Evolutionary conservation across 345 rosid species (phyloP).

Genomic region (Hibiscus tridactylites): DNA sequence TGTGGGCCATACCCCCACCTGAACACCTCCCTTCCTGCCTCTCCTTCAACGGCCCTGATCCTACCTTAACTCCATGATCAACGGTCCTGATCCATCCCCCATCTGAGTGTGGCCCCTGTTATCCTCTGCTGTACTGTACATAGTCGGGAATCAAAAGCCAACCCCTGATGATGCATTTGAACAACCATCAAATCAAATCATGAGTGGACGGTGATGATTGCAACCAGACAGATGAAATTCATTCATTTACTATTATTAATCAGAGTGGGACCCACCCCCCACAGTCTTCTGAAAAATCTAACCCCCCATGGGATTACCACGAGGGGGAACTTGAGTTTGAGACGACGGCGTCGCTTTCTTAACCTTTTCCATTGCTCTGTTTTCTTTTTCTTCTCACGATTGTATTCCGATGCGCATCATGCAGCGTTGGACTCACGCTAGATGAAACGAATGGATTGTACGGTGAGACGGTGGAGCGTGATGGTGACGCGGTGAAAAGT

Average conservation of each 20-base stretch:
- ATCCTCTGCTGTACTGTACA: slow-evolving; percentile 15
- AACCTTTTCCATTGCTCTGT: slow-evolving; percentile 17
- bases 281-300: slow-evolving; percentile 9
- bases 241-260: not conserved
- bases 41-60: slow-evolving; percentile 15
- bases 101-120: slow-evolving; percentile 6
- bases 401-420: not conserved
- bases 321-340: not conserved
- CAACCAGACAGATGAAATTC: slow-evolving; percentile 38
- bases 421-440: not conserved
- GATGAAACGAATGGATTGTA: not conserved
- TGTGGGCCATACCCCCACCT: slow-evolving; percentile 18
- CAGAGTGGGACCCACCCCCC: slow-evolving; percentile 12
- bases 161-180: slow-evolving; percentile 15
- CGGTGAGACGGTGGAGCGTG: not conserved
- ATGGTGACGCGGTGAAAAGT: not conserved
- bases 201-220: slow-evolving; percentile 44
- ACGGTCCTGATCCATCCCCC: slow-evolving; percentile 14
- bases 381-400: too few species aligned
- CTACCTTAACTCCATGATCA: not conserved
- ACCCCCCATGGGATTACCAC: slow-evolving; percentile 12
- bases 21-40: slow-evolving; percentile 15
- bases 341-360: slow-evolving; percentile 32
- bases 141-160: slow-evolving; percentile 21
- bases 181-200: slow-evolving; percentile 53